Base-by-base conservation (phyloP, 2,329 filamentous ascomycete species). In the Arachnopeziza araneosa region DNA sequence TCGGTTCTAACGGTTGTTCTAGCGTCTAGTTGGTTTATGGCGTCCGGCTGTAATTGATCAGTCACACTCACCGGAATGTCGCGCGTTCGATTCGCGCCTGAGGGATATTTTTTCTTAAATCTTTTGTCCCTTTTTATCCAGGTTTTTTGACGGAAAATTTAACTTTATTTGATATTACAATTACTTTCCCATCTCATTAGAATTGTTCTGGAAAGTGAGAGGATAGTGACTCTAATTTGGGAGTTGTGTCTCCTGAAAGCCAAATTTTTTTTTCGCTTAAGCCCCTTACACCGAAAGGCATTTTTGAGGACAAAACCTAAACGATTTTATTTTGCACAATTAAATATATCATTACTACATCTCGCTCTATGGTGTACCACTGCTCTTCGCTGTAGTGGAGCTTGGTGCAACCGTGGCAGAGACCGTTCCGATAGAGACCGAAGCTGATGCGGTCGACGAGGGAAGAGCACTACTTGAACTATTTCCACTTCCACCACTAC, bases 381-480 rank as follows among this genome's bases (percentile, higher is more conserved):
- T 51, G 17, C 12, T 17, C 24, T 53, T 19, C 19, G 59, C 24
- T 1, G 59, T 60, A 51, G 48, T 59, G 23, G 50, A 44, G 26
- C 62, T 68, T 70, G 14, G 71, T 19, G 36, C 36, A 44, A 19
- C 36, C 10, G 36, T 44, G 17, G 36, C 36, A 44, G 6, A 8
- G 6, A 44, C 17, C 17, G 36, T 44, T 44, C 36, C 36, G 17
- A 44, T 44, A 44, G 36, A 44, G 12, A 44, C 36, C 17, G 36
- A 44, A 3, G 36, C 36, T 19, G 36, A 44, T 44, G 36, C 36
- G 6, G 36, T 44, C 17, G 36, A 44, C 36, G 36, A 17, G 6
- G 36, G 12, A 17, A 44, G 12, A 3, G 17, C 36, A 44, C 36
- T 44, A 14, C 36, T 30, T 30, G 26, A 30, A 30, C 26, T 30